Conservation (phyloP, 768 basidiomycete genomes). For the Trametes coccinea region DNA sequence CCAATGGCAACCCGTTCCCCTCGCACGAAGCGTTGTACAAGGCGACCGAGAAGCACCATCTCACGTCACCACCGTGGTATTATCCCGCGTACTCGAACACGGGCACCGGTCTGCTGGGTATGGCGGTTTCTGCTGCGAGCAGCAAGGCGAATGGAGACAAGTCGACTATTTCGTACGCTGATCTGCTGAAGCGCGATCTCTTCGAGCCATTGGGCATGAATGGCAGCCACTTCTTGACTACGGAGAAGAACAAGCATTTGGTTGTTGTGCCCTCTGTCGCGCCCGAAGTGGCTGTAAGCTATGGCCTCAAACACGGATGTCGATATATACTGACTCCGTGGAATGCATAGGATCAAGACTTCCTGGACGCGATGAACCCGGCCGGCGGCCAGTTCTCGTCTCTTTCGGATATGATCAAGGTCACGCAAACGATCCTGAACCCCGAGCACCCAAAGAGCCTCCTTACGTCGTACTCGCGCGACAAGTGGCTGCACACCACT, state of each 20-base stretch:
- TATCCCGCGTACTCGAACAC: slow-evolving; percentile 47
- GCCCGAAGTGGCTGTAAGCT: slow-evolving; percentile 38
- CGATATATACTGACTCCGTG: neutral
- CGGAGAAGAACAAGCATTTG: slow-evolving; percentile 35
- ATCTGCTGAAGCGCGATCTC: slow-evolving; percentile 49
- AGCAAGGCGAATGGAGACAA: slow-evolving; percentile 6
- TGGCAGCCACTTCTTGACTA: slow-evolving; percentile 44
- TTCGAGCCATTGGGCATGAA: slow-evolving; percentile 49
- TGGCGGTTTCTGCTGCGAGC: slow-evolving; percentile 38
- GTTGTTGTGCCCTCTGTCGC: slow-evolving; percentile 43
- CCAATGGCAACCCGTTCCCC: slow-evolving; percentile 36
- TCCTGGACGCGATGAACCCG: slow-evolving; percentile 43
- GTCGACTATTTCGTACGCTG: slow-evolving; percentile 31
- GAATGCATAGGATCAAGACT: slow-evolving; percentile 37
- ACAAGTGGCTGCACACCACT: slow-evolving; percentile 32
- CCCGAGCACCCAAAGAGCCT: slow-evolving; percentile 33
- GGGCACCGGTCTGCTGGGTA: slow-evolving; percentile 37
- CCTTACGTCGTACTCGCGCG: slow-evolving; percentile 26
- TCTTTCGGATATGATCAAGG: slow-evolving; percentile 43
- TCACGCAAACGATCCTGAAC: slow-evolving; percentile 49
- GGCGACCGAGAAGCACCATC: slow-evolving; percentile 39
- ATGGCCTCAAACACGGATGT: neutral
- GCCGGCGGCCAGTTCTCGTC: slow-evolving; percentile 55
- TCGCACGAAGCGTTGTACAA: slow-evolving; percentile 36
- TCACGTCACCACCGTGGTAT: slow-evolving; percentile 44